Percentiles rank a stretch among this genome's conserved stretches.
Conservation (phyloP, 1,284 basidiomycete genomes). For the Bondarzewia mesenterica region DNA sequence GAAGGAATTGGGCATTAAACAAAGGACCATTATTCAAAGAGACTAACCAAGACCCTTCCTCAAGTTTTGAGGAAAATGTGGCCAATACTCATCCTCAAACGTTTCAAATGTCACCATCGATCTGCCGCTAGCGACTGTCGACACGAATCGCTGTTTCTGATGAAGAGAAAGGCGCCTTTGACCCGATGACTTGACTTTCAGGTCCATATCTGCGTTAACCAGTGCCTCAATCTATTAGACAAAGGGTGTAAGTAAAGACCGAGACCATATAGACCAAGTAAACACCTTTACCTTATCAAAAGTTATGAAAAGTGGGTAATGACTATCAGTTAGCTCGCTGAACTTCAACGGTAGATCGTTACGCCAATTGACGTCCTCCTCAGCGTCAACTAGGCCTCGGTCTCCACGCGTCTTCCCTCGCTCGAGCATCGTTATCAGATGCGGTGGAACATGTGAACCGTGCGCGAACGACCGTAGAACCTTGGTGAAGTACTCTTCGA, state of each 20-base stretch:
- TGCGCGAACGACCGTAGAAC: constrained; percentile 30
- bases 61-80: constrained; percentile 46
- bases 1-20: background rate
- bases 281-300: constrained; percentile 46
- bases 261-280: background rate
- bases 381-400: constrained; percentile 34
- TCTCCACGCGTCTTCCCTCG: constrained; percentile 19
- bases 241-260: background rate
- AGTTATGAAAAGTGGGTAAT: constrained; percentile 69
- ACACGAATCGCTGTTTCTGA: background rate
- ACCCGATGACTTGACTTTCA: background rate
- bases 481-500: constrained; percentile 54
- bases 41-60: constrained; percentile 48
- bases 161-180: no score
- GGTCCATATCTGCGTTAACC: background rate
- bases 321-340: constrained; percentile 45
- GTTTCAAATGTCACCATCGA: constrained; percentile 38
- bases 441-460: constrained; percentile 15
- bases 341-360: constrained; percentile 46
- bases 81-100: constrained; percentile 55
- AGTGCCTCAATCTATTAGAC: background rate
- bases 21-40: background rate
- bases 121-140: constrained; percentile 19
- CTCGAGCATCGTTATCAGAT: constrained; percentile 23
- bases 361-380: constrained; percentile 39